These are phyloP conservation scores for Claviceps sp. DNA, from an alignment of 2,329 filamentous ascomycete genomes.

Conservation along the genomic window DNA sequence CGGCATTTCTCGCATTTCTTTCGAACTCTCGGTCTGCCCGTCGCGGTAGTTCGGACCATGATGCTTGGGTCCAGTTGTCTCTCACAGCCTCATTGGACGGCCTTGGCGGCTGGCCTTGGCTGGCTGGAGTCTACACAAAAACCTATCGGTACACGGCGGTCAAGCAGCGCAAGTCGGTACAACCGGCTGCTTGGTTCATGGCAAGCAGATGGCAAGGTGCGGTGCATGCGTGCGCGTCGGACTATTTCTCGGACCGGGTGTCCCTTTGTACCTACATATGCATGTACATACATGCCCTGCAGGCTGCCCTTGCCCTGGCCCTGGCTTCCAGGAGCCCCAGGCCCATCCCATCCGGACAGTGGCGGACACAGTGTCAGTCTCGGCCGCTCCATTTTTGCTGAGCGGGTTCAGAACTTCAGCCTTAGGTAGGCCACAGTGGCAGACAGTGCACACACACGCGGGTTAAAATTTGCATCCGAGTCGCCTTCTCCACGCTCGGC, in stretches of 20 bases:
- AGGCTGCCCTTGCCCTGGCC: background rate
- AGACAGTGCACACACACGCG: background rate
- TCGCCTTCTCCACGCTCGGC: background rate
- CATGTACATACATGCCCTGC: too few relatives aligned
- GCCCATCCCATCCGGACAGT: background rate
- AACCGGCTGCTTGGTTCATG: background rate
- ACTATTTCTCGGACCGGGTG: background rate
- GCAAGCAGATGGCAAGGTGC: background rate
- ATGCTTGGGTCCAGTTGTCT: background rate
- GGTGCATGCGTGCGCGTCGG: background rate
- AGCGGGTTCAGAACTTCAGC: background rate
- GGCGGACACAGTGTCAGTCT: slow-evolving; percentile 1
- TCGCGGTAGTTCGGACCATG: too few relatives aligned
- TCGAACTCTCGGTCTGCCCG: background rate
- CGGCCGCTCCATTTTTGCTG: background rate
- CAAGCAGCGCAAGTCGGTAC: background rate
- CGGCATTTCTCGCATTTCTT: background rate
- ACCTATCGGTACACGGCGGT: background rate
- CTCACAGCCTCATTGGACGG: background rate
- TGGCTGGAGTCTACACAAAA: too few relatives aligned
- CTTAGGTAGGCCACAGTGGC: background rate
- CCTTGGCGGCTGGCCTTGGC: background rate
- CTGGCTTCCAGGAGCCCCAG: background rate
- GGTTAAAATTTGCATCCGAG: background rate
- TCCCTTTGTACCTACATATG: background rate